Percentiles rank a stretch among this genome's conserved stretches.
phyloP scores from a whole-genome alignment of 495 filamentous ascomycete genomes.

The Aspergillus ellipticus region DNA sequence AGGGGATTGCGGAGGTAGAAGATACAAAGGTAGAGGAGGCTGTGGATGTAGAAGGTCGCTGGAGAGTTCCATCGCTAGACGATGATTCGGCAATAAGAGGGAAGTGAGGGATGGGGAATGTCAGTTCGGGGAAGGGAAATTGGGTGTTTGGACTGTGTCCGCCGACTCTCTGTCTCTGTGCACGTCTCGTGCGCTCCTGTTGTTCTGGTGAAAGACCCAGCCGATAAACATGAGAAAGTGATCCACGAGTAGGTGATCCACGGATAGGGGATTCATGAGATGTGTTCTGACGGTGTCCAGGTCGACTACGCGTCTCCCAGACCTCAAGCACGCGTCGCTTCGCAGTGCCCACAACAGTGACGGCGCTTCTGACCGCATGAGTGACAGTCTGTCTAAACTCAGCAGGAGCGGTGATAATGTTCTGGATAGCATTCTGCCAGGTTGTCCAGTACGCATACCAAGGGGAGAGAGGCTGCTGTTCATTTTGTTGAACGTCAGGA shows the following conservation, averaged over 20 bases:
- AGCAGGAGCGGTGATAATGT: background rate
- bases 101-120: background rate
- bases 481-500: background rate
- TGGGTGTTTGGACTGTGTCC: background rate
- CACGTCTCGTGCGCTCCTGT: constrained; percentile 14
- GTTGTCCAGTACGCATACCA: constrained; percentile 4
- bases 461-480: background rate
- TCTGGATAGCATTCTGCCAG: constrained; percentile 2
- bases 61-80: too few relatives aligned
- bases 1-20: too few relatives aligned
- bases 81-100: background rate
- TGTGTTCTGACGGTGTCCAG: constrained; percentile 7
- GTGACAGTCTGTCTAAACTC: constrained; percentile 6
- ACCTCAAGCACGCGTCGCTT: constrained; percentile 7
- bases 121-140: constrained; percentile 15
- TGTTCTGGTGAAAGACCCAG: background rate
- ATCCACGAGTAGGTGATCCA: constrained; percentile 13
- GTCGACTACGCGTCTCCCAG: background rate
- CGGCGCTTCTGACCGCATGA: constrained; percentile 8
- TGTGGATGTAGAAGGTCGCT: too few relatives aligned
- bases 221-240: too few relatives aligned
- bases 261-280: constrained; percentile 3
- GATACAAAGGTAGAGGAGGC: too few relatives aligned
- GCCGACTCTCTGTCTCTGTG: background rate
- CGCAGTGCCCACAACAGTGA: constrained; percentile 3